These are phyloP conservation scores for Ceratobasidium sp. DNA, from an alignment of 1,284 basidiomycete species.

Conservation along the genomic window DNA sequence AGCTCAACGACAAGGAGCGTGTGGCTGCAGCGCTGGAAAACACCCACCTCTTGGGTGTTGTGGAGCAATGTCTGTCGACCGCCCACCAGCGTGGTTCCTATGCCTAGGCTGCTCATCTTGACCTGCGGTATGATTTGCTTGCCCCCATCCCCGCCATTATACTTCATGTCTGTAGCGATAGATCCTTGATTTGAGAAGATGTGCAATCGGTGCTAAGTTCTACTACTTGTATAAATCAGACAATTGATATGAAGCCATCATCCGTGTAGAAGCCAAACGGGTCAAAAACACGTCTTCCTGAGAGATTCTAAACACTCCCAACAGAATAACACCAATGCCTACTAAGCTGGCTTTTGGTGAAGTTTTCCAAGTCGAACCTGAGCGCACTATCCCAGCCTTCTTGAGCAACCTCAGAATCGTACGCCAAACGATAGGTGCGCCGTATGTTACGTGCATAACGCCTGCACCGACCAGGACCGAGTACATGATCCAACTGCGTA, in stretches of 20 bases:
- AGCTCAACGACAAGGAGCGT: constrained; percentile 98
- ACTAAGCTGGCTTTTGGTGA: constrained; percentile 21
- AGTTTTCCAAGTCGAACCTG: constrained; percentile 21
- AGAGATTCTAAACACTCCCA: constrained; percentile 37
- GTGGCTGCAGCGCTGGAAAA: constrained; percentile 98
- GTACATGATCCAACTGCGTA: constrained; percentile 71
- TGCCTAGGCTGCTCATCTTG: not conserved
- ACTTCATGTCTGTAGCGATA: constrained; percentile 24
- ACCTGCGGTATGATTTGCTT: not conserved
- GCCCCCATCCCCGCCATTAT: not conserved
- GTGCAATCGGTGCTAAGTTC: not conserved
- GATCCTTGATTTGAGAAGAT: constrained; percentile 1
- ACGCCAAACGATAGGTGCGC: constrained; percentile 65
- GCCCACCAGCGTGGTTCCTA: constrained; percentile 54
- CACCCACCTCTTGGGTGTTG: constrained; percentile 84
- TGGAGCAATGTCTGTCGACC: constrained; percentile 85
- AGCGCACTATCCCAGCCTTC: constrained; percentile 12
- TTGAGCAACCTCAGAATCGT: constrained; percentile 51
- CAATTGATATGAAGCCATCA: constrained; percentile 28
- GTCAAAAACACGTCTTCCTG: constrained; percentile 31
- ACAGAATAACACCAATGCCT: constrained; percentile 14
- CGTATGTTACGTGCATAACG: constrained; percentile 71
- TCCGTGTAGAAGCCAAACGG: constrained; percentile 10
- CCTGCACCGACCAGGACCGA: constrained; percentile 66
- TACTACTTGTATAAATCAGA: constrained; percentile 17